Conservation (phyloP, 2,329 filamentous ascomycete species). For the Dothistroma septosporum region DNA sequence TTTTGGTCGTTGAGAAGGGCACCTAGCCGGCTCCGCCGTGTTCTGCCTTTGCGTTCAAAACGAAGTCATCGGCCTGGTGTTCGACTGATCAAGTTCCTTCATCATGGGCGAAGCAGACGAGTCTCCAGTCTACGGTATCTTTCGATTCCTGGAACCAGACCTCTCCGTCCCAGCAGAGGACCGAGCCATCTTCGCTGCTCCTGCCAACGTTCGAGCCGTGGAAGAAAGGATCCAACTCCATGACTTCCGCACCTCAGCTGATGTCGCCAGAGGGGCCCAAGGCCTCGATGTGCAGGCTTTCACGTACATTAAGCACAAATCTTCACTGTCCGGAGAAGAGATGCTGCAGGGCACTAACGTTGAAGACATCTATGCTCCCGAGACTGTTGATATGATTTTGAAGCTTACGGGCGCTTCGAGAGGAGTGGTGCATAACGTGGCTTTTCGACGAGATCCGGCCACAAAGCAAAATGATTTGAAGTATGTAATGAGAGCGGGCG, state of each 20-base stretch:
- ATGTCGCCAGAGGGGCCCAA: slow-evolving; percentile 11
- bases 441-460: slow-evolving; percentile 13
- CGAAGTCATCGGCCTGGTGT: background rate
- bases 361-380: slow-evolving; percentile 15
- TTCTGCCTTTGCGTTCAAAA: background rate
- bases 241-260: slow-evolving; percentile 13
- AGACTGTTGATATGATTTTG: slow-evolving; percentile 13
- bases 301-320: slow-evolving; percentile 15
- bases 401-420: slow-evolving; percentile 18
- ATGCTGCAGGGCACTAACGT: slow-evolving; percentile 15
- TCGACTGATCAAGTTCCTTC: background rate
- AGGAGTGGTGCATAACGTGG: slow-evolving; percentile 12
- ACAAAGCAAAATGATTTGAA: slow-evolving; percentile 12
- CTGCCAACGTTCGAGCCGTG: slow-evolving; percentile 11
- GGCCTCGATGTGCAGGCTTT: slow-evolving; percentile 19
- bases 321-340: slow-evolving; percentile 6
- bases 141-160: slow-evolving; percentile 21
- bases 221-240: slow-evolving; percentile 14
- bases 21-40: background rate
- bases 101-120: slow-evolving; percentile 1
- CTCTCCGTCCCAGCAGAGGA: slow-evolving; percentile 12
- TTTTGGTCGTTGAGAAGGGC: too few species aligned
- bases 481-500: slow-evolving; percentile 7
- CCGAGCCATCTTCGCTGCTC: slow-evolving; percentile 16
- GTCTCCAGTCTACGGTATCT: background rate